Base-by-base conservation (phyloP, 805 yeast species). In the Myxozyma melibiosi region DNA sequence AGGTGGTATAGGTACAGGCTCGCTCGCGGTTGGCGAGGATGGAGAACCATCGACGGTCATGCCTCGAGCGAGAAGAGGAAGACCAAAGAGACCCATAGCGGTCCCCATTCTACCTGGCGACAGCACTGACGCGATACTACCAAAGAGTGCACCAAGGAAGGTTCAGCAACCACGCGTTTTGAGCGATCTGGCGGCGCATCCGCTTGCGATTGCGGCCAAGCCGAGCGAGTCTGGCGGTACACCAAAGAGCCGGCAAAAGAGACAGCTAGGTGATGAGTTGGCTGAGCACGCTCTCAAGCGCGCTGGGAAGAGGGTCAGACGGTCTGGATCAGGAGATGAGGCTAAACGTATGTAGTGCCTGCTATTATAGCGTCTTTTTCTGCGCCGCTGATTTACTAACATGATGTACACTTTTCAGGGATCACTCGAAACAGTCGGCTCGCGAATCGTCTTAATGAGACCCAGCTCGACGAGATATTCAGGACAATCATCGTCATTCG, bases 401-500 rank as follows among this genome's bases (percentile, higher is more conserved):
- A 6, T 7, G 16, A 14, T 35, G 13, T 35, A 7, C 8, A 14
- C n/a, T 28, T 24, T 41, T 14, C 45, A 43, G 47, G 16, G 16
- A 30, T 25, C 24, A n/a, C 24, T 33, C 49, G 49, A 11, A 28
- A 40, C 6, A 45, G 24, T 45, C 39, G 49, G 4, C 37, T 45
- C 2, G n/a, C 49, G 2, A 18, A 5, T 22, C 40, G 30, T 31
- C 11, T 45, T 4, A 22, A 34, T 24, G 49, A 75, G 44, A 63
- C 74, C 4, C 85, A 86, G 57, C 76, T 81, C 1, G 79, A 84
- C 22, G 73, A 76, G 1, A 73, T 90, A 38, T 80, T 83, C 63
- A 78, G 88, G 58, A 79, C 85, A 1, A 86, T 86, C 13, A 82
- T 86, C 11, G 84, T 88, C 18, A 80, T 85, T 3, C 84, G 85